Evolutionary conservation across 2,329 filamentous ascomycete species (phyloP).

Genomic region (Diaporthe aspalathi): DNA sequence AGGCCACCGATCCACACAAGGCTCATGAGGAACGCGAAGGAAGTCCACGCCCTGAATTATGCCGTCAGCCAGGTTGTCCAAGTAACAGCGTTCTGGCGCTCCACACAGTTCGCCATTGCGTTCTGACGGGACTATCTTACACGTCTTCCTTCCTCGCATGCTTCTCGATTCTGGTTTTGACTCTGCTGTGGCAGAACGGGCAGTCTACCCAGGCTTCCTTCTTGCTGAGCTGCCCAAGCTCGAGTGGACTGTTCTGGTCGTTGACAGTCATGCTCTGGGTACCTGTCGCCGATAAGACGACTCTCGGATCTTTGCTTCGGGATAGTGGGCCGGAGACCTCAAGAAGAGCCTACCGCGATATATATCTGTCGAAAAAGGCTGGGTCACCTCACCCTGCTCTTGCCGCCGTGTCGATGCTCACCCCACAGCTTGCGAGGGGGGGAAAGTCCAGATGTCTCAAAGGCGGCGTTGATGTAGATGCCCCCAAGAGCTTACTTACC

Average conservation of each 20-base stretch:
- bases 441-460: too few species aligned
- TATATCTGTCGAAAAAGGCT: not conserved
- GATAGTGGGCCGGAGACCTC: too few species aligned
- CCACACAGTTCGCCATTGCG: not conserved
- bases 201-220: constrained; percentile 9
- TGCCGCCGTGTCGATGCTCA: not conserved
- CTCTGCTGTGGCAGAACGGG: constrained; percentile 12
- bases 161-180: constrained; percentile 1
- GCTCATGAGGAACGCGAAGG: not conserved
- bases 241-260: not conserved
- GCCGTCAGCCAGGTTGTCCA: not conserved
- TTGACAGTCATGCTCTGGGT: not conserved
- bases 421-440: not conserved
- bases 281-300: not conserved
- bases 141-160: not conserved
- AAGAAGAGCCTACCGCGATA: not conserved
- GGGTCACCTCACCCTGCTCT: not conserved
- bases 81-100: not conserved
- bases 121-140: not conserved
- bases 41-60: not conserved
- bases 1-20: not conserved
- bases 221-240: not conserved
- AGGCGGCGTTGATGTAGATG: not conserved
- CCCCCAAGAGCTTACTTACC: not conserved
- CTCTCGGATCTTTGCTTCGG: too few species aligned